These are phyloP conservation scores for Saturnispora quitensis DNA, from an alignment of 805 yeast species.

Conservation along the genomic window DNA sequence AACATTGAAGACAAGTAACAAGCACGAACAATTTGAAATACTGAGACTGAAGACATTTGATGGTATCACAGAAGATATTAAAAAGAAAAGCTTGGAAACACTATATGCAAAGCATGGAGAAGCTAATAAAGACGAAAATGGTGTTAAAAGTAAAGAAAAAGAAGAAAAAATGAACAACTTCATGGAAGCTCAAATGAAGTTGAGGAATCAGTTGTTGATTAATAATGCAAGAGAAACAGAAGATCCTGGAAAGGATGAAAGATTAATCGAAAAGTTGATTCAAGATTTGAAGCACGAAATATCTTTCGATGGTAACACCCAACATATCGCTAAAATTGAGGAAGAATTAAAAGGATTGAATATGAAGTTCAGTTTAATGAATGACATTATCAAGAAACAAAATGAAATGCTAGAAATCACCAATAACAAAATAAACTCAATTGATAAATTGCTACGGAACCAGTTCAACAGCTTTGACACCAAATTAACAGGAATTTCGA, in stretches of 20 bases:
- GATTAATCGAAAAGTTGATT: neutral
- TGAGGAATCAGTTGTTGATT: neutral
- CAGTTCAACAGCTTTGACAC: slow-evolving; percentile 11
- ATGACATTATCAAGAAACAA: slow-evolving; percentile 11
- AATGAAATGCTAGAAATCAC: slow-evolving; percentile 11
- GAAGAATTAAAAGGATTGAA: slow-evolving; percentile 5
- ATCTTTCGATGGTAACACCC: neutral
- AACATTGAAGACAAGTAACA: slow-evolving; percentile 27
- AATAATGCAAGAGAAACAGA: neutral
- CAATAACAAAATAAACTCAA: slow-evolving; percentile 11
- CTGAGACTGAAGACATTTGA: slow-evolving; percentile 49
- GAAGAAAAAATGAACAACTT: neutral
- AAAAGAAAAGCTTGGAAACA: slow-evolving; percentile 17
- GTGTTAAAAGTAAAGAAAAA: neutral
- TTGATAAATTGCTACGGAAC: slow-evolving; percentile 11
- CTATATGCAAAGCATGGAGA: slow-evolving; percentile 21
- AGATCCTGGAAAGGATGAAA: neutral
- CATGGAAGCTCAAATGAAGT: neutral
- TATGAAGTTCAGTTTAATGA: slow-evolving; percentile 8
- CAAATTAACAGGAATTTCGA: slow-evolving; percentile 5
- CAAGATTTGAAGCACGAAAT: neutral
- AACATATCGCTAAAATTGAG: neutral
- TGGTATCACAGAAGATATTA: slow-evolving; percentile 29
- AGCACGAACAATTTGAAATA: slow-evolving; percentile 55
- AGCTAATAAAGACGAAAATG: neutral